A percentile compares a stretch with the other conserved stretches of the same genome.
Evolutionary conservation across 805 yeast species (phyloP).

Genomic region (Gaillardinia entomophila): DNA sequence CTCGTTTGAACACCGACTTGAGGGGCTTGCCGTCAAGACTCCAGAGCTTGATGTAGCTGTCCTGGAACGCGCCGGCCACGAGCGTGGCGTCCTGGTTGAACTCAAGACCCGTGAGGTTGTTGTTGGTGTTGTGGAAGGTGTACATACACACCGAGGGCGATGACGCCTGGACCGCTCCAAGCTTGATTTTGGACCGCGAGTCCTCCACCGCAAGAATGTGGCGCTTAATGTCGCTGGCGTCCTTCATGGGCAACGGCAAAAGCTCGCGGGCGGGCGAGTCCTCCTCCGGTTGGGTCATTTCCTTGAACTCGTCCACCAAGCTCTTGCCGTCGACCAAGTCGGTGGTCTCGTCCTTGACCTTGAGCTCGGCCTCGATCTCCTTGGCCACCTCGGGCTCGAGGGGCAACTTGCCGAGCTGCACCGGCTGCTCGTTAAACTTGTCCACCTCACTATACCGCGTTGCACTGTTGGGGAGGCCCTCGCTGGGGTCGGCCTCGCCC

Average conservation of each 20-base stretch:
- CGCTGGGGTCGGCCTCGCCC: slow-evolving; percentile 46
- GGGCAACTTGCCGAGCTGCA: slow-evolving; percentile 80
- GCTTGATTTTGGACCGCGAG: slow-evolving; percentile 64
- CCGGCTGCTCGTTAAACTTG: slow-evolving; percentile 62
- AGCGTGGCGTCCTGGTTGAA: slow-evolving; percentile 84
- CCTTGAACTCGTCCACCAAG: slow-evolving; percentile 62
- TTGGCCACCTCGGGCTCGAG: slow-evolving; percentile 77
- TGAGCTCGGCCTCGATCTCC: slow-evolving; percentile 80
- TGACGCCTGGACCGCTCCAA: slow-evolving; percentile 69
- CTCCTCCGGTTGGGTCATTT: slow-evolving; percentile 45
- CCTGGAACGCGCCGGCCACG: slow-evolving; percentile 93
- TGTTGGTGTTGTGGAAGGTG: slow-evolving; percentile 92
- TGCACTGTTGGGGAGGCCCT: slow-evolving; percentile 45
- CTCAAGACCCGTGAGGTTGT: slow-evolving; percentile 77
- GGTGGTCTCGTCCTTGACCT: slow-evolving; percentile 61
- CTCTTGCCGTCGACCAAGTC: slow-evolving; percentile 34
- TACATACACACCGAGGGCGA: slow-evolving; percentile 97
- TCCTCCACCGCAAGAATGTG: slow-evolving; percentile 79
- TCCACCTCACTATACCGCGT: slow-evolving; percentile 46
- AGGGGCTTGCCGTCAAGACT: slow-evolving; percentile 87
- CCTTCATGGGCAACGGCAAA: slow-evolving; percentile 82
- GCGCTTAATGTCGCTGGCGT: slow-evolving; percentile 71
- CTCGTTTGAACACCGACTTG: slow-evolving; percentile 53
- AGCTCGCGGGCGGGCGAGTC: slow-evolving; percentile 71
- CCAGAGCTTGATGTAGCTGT: slow-evolving; percentile 88